Conservation (phyloP, 768 basidiomycete species). For the Amanita rubescens region DNA sequence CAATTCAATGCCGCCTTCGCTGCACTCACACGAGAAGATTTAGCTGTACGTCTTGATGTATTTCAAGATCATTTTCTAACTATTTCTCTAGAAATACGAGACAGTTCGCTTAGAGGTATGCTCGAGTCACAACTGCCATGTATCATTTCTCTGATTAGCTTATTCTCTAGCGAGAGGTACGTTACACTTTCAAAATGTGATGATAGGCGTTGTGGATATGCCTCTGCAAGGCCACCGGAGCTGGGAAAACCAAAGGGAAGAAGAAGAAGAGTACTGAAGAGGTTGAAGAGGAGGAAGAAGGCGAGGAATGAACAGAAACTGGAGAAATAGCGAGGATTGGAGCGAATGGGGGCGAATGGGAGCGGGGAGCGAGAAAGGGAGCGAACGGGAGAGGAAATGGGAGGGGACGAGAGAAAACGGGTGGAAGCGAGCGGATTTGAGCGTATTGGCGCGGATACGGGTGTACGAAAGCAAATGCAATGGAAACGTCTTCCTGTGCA, state of each 20-base stretch:
- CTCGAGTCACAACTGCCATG: not conserved
- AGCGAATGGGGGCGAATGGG: not conserved
- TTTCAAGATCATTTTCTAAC: not conserved
- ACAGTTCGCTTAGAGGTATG: not conserved
- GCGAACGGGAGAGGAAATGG: not conserved
- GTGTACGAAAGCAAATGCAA: conserved; percentile 2
- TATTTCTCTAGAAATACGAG: not conserved
- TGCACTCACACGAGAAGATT: not conserved
- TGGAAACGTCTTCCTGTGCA: not conserved
- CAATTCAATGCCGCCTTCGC: not conserved
- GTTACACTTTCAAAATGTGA: not conserved
- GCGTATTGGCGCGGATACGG: not conserved
- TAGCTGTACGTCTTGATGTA: not conserved
- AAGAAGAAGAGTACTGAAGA: not conserved
- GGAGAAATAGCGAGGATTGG: not conserved
- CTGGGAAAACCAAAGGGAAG: not conserved
- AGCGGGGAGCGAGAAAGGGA: not conserved
- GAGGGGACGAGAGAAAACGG: not conserved
- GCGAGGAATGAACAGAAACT: not conserved
- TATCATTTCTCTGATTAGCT: not conserved
- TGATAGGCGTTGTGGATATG: not conserved
- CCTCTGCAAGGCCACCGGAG: not conserved
- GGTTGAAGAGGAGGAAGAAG: not conserved
- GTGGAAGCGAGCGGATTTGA: not conserved
- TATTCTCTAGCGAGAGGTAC: not conserved